Base-by-base conservation (phyloP, 2,329 filamentous ascomycete species). In the Paraphoma chrysanthemicola region DNA sequence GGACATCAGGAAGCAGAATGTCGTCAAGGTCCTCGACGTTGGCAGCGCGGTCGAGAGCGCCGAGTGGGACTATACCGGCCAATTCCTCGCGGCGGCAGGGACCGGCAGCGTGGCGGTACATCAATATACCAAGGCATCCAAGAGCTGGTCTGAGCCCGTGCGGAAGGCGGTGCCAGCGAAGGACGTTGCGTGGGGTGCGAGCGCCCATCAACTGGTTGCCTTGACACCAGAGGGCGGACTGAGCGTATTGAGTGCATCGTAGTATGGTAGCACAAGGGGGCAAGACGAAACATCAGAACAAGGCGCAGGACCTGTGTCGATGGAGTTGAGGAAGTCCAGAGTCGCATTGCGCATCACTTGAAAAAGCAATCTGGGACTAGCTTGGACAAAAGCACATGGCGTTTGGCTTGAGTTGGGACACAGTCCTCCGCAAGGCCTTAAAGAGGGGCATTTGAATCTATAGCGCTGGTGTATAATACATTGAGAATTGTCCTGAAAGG, bases 11-110 rank as follows among this genome's bases (percentile, higher is more conserved):
- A 97, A 96, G 79, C 88, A 90, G 16, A 88, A 89, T 5, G 85
- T 88, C 69, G 88, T 89, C 73, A 96, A 96, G 83, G 86, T 90
- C n/a, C 82, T 99, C 41, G 92, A 97, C 63, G 89, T 90, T 44
- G 94, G 93, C 53, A 89, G 88, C 59, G 83, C 86, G n/a, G 87
- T 97, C 46, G 86, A 90, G 59, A 87, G 85, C 41, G 83, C 97
- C 62, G 83, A 85, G 47, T 99, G 93, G 93, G 95, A 99, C 73
- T 97, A 96, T 81, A 95, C 91, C 6, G 94, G 93, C 43, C 94
- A 97, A 78, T 99, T 91, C 80, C 83, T 99, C 51, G 91, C 93
- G 28, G 90, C 90, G 11, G 91, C 87, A 4, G 94, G 94, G 6
- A 84, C 89, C 4, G 88, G 89, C 44, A 93, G 93, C 29, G 81